phyloP scores from a whole-genome alignment of 1,284 basidiomycete genomes.

The Ustilago shanxiensis region DNA sequence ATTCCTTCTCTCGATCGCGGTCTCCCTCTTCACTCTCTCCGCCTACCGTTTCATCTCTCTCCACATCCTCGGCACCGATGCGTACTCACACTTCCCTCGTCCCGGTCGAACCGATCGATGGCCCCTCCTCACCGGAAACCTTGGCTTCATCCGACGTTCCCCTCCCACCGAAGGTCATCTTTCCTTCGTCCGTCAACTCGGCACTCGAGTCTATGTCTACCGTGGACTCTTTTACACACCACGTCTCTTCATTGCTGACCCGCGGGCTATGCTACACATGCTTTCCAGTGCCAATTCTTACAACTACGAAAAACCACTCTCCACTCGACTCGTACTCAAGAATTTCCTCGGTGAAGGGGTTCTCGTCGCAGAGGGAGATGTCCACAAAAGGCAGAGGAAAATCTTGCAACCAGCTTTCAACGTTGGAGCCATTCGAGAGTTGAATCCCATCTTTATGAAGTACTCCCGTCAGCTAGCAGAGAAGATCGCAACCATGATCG shows the following conservation, averaged over 20 bases:
- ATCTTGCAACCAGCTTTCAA: conserved; percentile 65
- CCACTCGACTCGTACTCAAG: conserved; percentile 43
- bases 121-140: conserved; percentile 34
- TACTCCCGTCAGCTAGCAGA: conserved; percentile 40
- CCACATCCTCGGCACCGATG: conserved; percentile 35
- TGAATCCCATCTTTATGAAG: conserved; percentile 56
- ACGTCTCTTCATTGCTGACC: conserved; percentile 60
- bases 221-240: conserved; percentile 63
- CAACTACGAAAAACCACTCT: conserved; percentile 60
- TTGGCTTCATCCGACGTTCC: conserved; percentile 37
- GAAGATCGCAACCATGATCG: conserved; percentile 47
- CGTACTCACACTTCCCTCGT: conserved; percentile 38
- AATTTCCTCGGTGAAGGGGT: conserved; percentile 65
- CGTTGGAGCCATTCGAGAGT: conserved; percentile 53
- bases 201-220: conserved; percentile 55
- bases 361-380: conserved; percentile 61
- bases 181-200: conserved; percentile 29
- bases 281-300: conserved; percentile 61
- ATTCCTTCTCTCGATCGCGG: background rate
- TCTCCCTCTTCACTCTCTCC: conserved; percentile 10
- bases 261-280: conserved; percentile 61
- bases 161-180: conserved; percentile 50
- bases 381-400: conserved; percentile 61
- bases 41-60: conserved; percentile 26
- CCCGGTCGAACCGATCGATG: conserved; percentile 25